Percentiles rank a stretch among this genome's conserved stretches.
Conservation (phyloP, 2,329 filamentous ascomycete species). For the Pyrenophora teres region DNA sequence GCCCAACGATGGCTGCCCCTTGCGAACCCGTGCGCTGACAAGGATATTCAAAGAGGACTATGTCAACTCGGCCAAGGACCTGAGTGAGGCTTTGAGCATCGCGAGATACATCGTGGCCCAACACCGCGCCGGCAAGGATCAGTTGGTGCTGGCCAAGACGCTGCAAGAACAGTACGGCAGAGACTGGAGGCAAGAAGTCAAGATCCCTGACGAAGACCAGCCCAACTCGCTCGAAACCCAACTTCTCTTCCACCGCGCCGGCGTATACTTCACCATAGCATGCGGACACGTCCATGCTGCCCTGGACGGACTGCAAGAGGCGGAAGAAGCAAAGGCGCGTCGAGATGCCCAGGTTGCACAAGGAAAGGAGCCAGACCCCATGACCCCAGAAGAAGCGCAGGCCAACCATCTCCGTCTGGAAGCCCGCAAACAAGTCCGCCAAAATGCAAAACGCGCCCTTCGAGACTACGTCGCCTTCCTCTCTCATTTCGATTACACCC, state of each 20-base stretch:
- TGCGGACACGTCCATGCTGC: slow-evolving; percentile 66
- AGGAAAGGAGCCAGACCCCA: slow-evolving; percentile 37
- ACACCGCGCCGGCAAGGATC: slow-evolving; percentile 56
- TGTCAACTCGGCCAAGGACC: slow-evolving; percentile 69
- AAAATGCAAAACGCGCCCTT: slow-evolving; percentile 75
- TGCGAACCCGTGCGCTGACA: slow-evolving; percentile 75
- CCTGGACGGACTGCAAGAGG: slow-evolving; percentile 54
- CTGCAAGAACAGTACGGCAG: slow-evolving; percentile 47
- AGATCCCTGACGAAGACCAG: slow-evolving; percentile 66
- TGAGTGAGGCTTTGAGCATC: slow-evolving; percentile 67
- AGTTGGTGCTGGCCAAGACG: slow-evolving; percentile 58
- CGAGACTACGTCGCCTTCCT: slow-evolving; percentile 76
- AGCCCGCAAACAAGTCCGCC: slow-evolving; percentile 70
- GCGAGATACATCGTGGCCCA: slow-evolving; percentile 60
- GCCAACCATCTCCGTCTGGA: slow-evolving; percentile 58
- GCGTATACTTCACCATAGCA: slow-evolving; percentile 72
- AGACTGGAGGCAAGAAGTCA: slow-evolving; percentile 57
- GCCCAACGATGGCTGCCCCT: slow-evolving; percentile 67
- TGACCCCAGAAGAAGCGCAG: slow-evolving; percentile 54
- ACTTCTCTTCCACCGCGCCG: slow-evolving; percentile 75
- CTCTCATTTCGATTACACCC: slow-evolving; percentile 77
- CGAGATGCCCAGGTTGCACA: slow-evolving; percentile 30
- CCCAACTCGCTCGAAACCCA: slow-evolving; percentile 77
- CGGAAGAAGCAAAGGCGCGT: slow-evolving; percentile 41
- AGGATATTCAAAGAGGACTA: slow-evolving; percentile 77